Evolutionary conservation across 805 yeast species (phyloP).

Genomic region (Komagataella kurtzmanii): DNA sequence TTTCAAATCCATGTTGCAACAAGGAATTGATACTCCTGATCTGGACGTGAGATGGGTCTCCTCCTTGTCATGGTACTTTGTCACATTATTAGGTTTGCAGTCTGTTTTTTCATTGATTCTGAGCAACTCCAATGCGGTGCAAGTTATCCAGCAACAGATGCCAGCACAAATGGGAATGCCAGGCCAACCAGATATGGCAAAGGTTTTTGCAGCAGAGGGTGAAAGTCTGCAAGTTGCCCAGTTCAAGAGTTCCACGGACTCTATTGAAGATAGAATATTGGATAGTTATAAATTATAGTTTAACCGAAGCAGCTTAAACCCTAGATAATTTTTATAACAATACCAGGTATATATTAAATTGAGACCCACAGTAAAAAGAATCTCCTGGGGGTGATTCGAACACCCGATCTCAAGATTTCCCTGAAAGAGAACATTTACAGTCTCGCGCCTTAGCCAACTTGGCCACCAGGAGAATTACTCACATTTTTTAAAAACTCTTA

Average conservation of each 20-base stretch:
- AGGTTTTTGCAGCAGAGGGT: constrained; percentile 54
- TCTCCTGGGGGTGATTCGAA: constrained; percentile 7
- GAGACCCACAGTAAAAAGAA: constrained; percentile 2
- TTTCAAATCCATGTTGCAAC: constrained; percentile 87
- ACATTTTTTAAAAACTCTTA: too few species aligned
- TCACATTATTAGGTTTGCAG: constrained; percentile 70
- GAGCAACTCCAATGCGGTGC: constrained; percentile 29
- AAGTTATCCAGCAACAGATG: constrained; percentile 15
- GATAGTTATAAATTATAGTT: neutral
- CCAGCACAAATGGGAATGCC: constrained; percentile 24
- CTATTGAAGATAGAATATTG: constrained; percentile 45
- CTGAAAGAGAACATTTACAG: constrained; percentile 14
- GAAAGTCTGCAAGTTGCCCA: constrained; percentile 51
- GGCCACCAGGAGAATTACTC: constrained; percentile 16
- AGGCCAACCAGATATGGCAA: constrained; percentile 49
- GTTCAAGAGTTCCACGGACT: constrained; percentile 42
- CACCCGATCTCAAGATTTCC: constrained; percentile 14
- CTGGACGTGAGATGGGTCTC: constrained; percentile 87
- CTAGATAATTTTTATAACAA: neutral
- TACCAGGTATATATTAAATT: too few species aligned
- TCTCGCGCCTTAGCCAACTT: constrained; percentile 22
- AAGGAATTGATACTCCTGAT: constrained; percentile 73
- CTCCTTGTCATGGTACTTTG: constrained; percentile 91
- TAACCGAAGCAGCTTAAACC: neutral
- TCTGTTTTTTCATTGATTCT: constrained; percentile 66